These are phyloP conservation scores for Panicum virgatum DNA, from an alignment of 202 grass and related monocot species.

Conservation along the genomic window DNA sequence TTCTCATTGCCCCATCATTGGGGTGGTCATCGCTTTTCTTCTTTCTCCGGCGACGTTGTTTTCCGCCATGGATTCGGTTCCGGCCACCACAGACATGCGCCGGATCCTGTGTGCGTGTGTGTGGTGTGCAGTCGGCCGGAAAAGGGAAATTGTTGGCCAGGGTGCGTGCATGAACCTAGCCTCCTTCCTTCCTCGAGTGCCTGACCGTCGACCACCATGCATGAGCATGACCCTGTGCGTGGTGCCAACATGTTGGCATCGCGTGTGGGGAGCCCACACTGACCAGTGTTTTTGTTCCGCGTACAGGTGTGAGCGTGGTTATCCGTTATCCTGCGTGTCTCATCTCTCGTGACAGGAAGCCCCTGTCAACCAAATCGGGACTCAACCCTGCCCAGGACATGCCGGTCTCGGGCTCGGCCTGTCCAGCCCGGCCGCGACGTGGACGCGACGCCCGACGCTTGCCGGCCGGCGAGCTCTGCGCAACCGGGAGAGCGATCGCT, in stretches of 20 bases:
- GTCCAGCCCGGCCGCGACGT: neutral
- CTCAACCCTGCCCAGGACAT: neutral
- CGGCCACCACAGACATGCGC: neutral
- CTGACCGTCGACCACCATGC: too few species aligned
- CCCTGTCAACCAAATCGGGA: conserved; percentile 9
- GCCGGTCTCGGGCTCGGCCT: neutral
- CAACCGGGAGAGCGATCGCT: neutral
- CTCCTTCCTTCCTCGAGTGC: too few species aligned
- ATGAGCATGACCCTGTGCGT: conserved; percentile 9
- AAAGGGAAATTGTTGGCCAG: conserved; percentile 22
- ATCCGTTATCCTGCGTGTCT: too few species aligned
- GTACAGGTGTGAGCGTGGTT: neutral
- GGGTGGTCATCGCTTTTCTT: neutral
- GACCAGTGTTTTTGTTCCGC: conserved; percentile 15
- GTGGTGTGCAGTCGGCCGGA: neutral
- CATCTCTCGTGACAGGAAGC: neutral
- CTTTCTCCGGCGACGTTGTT: conserved; percentile 1
- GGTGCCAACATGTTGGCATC: neutral
- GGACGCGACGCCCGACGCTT: conserved; percentile 32
- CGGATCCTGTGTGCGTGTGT: too few species aligned
- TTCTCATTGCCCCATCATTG: neutral
- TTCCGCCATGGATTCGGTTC: conserved; percentile 11
- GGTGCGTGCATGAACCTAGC: conserved; percentile 10
- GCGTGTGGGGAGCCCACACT: neutral
- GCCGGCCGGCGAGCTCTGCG: neutral